A percentile compares a stretch with the other conserved stretches of the same genome.
These are phyloP conservation scores for Orbilia brochopaga DNA, from an alignment of 2,329 filamentous ascomycete genomes.

Conservation along the genomic window DNA sequence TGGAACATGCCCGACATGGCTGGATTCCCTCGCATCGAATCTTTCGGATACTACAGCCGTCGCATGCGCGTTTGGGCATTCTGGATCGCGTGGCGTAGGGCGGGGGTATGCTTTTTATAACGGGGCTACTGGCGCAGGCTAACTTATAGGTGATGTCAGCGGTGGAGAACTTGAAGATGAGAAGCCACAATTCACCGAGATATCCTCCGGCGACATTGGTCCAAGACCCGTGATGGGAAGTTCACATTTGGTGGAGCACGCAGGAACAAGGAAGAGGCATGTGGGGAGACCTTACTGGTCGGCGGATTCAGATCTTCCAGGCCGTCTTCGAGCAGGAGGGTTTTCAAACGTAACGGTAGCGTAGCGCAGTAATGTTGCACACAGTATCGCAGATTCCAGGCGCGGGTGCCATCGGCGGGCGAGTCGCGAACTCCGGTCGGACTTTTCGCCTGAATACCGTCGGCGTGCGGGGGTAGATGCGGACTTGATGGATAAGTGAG, in stretches of 20 bases:
- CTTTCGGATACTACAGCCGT: constrained; percentile 65
- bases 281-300: background rate
- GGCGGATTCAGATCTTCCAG: background rate
- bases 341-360: background rate
- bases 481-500: no score
- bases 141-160: constrained; percentile 33
- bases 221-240: background rate
- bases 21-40: constrained; percentile 62
- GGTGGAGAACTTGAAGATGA: constrained; percentile 23
- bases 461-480: background rate
- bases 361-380: background rate
- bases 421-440: background rate
- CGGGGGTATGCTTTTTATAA: constrained; percentile 12
- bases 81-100: constrained; percentile 37
- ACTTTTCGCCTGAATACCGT: background rate
- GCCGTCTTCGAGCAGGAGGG: background rate
- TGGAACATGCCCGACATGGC: constrained; percentile 61
- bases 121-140: background rate
- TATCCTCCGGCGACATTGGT: constrained; percentile 6
- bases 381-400: background rate
- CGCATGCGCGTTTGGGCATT: constrained; percentile 60
- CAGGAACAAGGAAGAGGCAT: no score
- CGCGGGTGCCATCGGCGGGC: background rate
- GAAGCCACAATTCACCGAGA: constrained; percentile 18
- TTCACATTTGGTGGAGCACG: background rate